Percentiles rank a stretch among this genome's conserved stretches.
Conservation (phyloP, 1,284 basidiomycete species). For the Pseudozyma flocculosa region DNA sequence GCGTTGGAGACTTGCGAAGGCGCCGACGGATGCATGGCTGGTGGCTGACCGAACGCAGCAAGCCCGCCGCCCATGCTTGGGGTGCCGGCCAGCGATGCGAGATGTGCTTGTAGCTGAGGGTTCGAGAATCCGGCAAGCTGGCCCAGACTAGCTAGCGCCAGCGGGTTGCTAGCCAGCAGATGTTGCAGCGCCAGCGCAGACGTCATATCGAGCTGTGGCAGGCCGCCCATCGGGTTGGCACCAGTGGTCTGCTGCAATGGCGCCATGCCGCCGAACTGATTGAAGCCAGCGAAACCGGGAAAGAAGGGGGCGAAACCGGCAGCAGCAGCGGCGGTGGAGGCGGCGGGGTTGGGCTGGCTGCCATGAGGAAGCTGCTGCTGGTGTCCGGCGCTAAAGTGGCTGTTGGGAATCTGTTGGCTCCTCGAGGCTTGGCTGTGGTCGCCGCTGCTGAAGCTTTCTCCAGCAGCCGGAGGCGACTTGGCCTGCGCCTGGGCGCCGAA, state of each 20-base stretch:
- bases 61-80: too few relatives aligned
- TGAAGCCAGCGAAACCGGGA: conserved; percentile 16
- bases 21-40: not conserved
- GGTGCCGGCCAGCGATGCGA: conserved; percentile 16
- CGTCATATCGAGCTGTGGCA: conserved; percentile 43
- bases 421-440: not conserved
- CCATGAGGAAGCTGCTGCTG: conserved; percentile 13
- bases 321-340: conserved; percentile 17
- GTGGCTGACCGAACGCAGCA: not conserved
- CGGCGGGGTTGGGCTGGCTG: conserved; percentile 15
- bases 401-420: conserved; percentile 1
- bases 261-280: conserved; percentile 9
- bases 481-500: conserved; percentile 8
- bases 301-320: conserved; percentile 18
- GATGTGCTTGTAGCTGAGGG: conserved; percentile 34
- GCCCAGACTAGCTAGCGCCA: conserved; percentile 38
- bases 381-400: not conserved
- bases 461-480: too few relatives aligned
- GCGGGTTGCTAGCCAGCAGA: conserved; percentile 48
- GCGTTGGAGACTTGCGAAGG: too few relatives aligned
- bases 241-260: conserved; percentile 12
- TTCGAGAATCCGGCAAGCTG: conserved; percentile 36
- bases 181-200: conserved; percentile 56
- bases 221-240: conserved; percentile 9
- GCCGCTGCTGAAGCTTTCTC: too few relatives aligned